Percentiles rank a stretch among this genome's conserved stretches.
Evolutionary conservation across 2,329 filamentous ascomycete species (phyloP).

Genomic region (Sordariomycetes sp.): DNA sequence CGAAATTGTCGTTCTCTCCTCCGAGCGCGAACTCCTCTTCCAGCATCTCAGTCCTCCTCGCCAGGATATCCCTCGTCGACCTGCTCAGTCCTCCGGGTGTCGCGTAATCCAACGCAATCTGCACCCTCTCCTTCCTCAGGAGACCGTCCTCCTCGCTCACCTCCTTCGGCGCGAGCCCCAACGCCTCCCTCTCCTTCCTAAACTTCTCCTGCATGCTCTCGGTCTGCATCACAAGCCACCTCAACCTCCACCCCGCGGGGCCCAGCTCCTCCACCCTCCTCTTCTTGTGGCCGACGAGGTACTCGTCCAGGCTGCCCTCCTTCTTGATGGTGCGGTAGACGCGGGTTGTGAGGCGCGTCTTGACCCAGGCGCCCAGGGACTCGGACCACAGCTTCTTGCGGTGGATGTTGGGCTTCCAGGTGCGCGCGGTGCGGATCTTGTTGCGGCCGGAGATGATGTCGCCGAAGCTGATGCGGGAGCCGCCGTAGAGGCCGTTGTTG

Average conservation of each 20-base stretch:
- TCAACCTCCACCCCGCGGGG: constrained; percentile 77
- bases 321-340: constrained; percentile 70
- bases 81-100: constrained; percentile 26
- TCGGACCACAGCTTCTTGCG: constrained; percentile 57
- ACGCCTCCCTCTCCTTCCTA: constrained; percentile 47
- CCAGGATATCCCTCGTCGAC: constrained; percentile 23
- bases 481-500: constrained; percentile 64
- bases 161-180: constrained; percentile 46
- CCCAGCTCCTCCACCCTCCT: constrained; percentile 77
- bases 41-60: constrained; percentile 26
- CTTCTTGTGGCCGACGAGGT: constrained; percentile 72
- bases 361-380: constrained; percentile 50
- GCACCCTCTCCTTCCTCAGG: constrained; percentile 22
- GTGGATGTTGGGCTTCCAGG: constrained; percentile 68
- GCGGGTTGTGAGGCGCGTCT: constrained; percentile 57
- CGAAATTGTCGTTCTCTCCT: constrained; percentile 26
- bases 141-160: constrained; percentile 15
- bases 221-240: constrained; percentile 85
- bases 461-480: constrained; percentile 62
- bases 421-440: constrained; percentile 58
- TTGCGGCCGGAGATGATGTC: constrained; percentile 62
- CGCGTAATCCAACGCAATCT: constrained; percentile 28
- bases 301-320: constrained; percentile 82
- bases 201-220: constrained; percentile 53
- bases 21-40: constrained; percentile 28